These are phyloP conservation scores for Antitrichia curtipendula DNA, from an alignment of 225 moss, liverwort and hornwort species.

Conservation along the genomic window DNA sequence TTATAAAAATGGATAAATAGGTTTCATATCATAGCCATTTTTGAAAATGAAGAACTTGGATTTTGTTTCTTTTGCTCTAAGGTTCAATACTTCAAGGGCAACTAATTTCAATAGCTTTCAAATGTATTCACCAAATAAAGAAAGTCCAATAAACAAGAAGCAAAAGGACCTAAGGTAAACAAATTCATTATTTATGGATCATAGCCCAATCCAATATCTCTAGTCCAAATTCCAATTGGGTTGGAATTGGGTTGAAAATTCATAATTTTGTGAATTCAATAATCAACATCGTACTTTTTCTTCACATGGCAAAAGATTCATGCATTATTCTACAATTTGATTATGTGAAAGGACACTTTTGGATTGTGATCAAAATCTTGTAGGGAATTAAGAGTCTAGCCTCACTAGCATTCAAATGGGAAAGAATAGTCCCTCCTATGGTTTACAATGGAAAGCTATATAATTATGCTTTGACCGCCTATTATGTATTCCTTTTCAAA, in stretches of 20 bases:
- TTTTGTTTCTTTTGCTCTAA: neutral
- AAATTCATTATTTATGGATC: neutral
- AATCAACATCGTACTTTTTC: neutral
- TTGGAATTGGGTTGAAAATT: too few relatives aligned
- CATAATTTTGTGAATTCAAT: neutral
- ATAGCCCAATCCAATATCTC: accelerated
- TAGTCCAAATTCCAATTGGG: accelerated
- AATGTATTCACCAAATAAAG: neutral
- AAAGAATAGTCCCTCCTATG: neutral
- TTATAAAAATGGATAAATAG: neutral
- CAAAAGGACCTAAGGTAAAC: neutral
- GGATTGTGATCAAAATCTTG: neutral
- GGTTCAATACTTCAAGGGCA: neutral
- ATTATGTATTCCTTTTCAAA: neutral
- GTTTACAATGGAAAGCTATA: neutral
- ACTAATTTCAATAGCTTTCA: neutral
- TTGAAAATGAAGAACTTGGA: neutral
- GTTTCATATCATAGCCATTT: neutral
- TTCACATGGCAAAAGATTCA: too few relatives aligned
- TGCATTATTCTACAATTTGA: neutral
- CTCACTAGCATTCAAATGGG: neutral
- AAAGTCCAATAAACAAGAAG: neutral
- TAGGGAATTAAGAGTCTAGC: neutral
- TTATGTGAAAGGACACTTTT: neutral
- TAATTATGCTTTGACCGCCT: neutral